phyloP scores from a whole-genome alignment of 2,329 filamentous ascomycete genomes.

The Venturiaceae sp. region DNA sequence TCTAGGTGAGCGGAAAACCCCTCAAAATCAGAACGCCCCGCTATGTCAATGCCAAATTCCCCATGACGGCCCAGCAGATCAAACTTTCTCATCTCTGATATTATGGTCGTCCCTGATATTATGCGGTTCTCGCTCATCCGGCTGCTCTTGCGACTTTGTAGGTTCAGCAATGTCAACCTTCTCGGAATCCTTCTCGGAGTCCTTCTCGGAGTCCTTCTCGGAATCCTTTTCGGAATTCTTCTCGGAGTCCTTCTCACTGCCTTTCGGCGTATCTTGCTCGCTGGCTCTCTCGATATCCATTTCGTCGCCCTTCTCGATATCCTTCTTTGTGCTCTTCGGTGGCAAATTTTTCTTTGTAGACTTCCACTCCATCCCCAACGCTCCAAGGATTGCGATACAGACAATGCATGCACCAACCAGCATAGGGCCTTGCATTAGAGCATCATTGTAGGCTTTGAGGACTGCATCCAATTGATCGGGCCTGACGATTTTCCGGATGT shows the following conservation, averaged over 20 bases:
- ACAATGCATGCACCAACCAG: slow-evolving; percentile 2
- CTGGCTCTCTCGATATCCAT: not conserved
- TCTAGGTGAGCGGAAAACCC: not conserved
- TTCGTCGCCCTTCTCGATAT: not conserved
- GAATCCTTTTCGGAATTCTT: not conserved
- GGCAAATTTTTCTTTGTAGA: slow-evolving; percentile 7
- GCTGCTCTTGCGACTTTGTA: not conserved
- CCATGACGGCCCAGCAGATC: not conserved
- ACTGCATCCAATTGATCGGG: not conserved
- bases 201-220: not conserved
- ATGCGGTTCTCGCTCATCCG: not conserved
- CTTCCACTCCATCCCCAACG: slow-evolving; percentile 9
- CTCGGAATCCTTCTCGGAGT: not conserved
- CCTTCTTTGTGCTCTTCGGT: not conserved
- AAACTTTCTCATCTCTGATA: not conserved
- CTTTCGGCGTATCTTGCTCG: too few relatives aligned
- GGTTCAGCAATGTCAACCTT: not conserved
- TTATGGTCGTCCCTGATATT: not conserved
- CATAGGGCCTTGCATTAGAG: slow-evolving; percentile 6
- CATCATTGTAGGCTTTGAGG: slow-evolving; percentile 7
- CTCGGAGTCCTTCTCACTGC: not conserved
- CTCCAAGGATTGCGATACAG: slow-evolving; percentile 7
- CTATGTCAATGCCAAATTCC: not conserved
- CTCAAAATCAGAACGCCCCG: not conserved
- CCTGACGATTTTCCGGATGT: slow-evolving; percentile 3